Conservation (phyloP, 805 yeast species). For the Ogataea parapolymorpha region DNA sequence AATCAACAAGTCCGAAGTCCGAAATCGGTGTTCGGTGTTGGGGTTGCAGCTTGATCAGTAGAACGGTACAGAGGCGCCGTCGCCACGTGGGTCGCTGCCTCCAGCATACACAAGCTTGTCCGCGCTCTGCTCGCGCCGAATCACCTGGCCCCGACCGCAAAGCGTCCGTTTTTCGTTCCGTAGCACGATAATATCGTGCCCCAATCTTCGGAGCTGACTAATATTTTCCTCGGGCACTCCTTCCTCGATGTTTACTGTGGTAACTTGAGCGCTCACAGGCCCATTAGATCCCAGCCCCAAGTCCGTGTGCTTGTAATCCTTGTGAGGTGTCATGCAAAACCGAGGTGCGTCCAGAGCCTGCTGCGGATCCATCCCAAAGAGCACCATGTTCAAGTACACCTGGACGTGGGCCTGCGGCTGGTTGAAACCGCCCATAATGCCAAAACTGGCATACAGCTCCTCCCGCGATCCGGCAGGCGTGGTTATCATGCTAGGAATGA, state of each 20-base stretch:
- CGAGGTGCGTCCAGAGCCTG: conserved; percentile 75
- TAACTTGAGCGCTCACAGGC: conserved; percentile 56
- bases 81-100: conserved; percentile 83
- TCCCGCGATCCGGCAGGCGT: conserved; percentile 27
- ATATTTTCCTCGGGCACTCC: conserved; percentile 51
- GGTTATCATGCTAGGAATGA: conserved; percentile 79
- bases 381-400: conserved; percentile 61
- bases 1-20: neutral
- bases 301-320: conserved; percentile 40
- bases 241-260: conserved; percentile 62
- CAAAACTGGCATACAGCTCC: conserved; percentile 60
- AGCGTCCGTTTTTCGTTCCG: conserved; percentile 38
- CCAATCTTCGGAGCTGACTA: conserved; percentile 45
- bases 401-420: conserved; percentile 87
- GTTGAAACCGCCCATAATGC: conserved; percentile 75
- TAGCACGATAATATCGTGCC: conserved; percentile 52
- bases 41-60: neutral
- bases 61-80: conserved; percentile 68
- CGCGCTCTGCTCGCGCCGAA: conserved; percentile 39
- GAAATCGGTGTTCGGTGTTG: neutral
- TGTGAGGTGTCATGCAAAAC: conserved; percentile 57
- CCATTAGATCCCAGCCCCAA: conserved; percentile 60
- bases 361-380: conserved; percentile 68
- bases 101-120: conserved; percentile 50
- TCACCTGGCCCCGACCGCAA: conserved; percentile 71